These are phyloP conservation scores for Pythium myriotylum DNA, from an alignment of 352 stramenopile species.

Conservation along the genomic window DNA sequence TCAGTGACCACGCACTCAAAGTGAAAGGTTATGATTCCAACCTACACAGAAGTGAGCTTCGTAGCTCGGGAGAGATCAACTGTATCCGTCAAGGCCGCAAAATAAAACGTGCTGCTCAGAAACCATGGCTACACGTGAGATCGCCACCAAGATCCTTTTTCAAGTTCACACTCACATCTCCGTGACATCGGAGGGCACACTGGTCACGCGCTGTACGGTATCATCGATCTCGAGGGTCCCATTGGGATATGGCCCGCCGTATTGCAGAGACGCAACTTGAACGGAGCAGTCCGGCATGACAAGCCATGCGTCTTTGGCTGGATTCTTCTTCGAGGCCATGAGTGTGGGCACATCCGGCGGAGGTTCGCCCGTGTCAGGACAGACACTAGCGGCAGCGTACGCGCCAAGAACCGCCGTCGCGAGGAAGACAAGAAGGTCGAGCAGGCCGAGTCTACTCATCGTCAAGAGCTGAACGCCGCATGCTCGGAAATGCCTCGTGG, in stretches of 20 bases:
- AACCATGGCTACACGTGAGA: too few species aligned
- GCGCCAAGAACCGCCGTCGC: not conserved
- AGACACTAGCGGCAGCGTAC: not conserved
- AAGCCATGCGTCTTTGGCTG: constrained; percentile 9
- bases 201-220: constrained; percentile 2
- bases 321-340: constrained; percentile 9
- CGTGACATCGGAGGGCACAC: not conserved
- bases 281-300: constrained; percentile 7
- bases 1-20: too few species aligned
- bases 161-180: not conserved
- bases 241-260: not conserved
- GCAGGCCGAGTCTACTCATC: too few species aligned
- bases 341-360: constrained; percentile 9
- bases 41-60: too few species aligned
- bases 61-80: too few species aligned
- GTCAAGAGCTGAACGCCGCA: too few species aligned
- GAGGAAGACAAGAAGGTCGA: not conserved
- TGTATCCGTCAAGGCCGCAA: too few species aligned
- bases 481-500: too few species aligned
- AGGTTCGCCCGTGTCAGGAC: not conserved
- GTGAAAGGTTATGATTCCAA: too few species aligned
- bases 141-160: not conserved
- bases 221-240: not conserved
- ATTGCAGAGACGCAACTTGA: not conserved
- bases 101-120: too few species aligned